These are phyloP conservation scores for Debaryomycetaceae sp. DNA, from an alignment of 1,139 yeast genomes.

Conservation along the genomic window DNA sequence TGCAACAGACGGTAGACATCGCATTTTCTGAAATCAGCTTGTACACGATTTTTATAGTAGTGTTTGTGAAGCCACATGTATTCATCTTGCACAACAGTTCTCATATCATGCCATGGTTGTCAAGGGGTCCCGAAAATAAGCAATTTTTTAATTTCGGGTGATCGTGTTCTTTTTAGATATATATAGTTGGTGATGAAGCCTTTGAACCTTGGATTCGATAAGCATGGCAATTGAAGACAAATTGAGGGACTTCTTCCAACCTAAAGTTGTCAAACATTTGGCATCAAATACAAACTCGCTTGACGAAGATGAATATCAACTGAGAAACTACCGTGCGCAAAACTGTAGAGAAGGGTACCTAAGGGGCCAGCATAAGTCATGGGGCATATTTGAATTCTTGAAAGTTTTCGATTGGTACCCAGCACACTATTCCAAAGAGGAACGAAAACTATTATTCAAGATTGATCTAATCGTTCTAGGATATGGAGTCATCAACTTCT, in stretches of 20 bases:
- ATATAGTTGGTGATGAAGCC: too few species aligned
- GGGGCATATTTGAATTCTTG: neutral
- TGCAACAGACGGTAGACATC: too few species aligned
- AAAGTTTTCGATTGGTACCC: neutral
- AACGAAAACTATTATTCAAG: constrained; percentile 21
- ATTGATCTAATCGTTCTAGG: constrained; percentile 23
- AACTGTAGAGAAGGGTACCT: neutral
- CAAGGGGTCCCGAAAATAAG: too few species aligned
- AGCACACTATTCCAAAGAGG: constrained; percentile 8
- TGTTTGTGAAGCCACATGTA: too few species aligned
- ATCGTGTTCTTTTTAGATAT: too few species aligned
- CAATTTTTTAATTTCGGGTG: too few species aligned
- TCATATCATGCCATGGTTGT: too few species aligned
- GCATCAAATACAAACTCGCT: neutral
- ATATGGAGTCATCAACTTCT: constrained; percentile 14
- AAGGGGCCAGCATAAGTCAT: neutral
- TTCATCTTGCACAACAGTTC: too few species aligned
- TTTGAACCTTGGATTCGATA: too few species aligned
- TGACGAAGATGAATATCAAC: neutral
- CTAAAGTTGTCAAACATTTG: neutral
- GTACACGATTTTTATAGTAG: too few species aligned
- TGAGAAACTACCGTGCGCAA: neutral
- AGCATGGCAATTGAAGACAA: neutral
- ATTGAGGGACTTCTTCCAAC: neutral
- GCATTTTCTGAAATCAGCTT: too few species aligned